phyloP scores from a whole-genome alignment of 1,139 yeast species.

The Pichia sp. region DNA sequence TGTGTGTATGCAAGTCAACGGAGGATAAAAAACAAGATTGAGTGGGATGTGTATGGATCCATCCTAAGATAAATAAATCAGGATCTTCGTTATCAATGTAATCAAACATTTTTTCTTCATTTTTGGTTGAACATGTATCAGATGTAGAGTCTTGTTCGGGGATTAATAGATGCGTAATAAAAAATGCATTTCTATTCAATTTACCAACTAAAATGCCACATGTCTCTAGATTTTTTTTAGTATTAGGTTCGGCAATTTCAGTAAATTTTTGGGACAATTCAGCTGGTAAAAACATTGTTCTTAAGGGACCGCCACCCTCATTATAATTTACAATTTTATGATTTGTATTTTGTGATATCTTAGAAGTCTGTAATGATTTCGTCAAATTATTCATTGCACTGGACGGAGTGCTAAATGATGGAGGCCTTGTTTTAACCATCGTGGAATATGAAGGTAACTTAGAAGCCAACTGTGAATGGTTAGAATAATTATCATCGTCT shows the following conservation, averaged over 20 bases:
- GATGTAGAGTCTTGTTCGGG: constrained; percentile 55
- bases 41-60: constrained; percentile 68
- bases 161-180: constrained; percentile 49
- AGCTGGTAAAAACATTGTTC: constrained; percentile 44
- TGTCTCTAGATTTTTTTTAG: constrained; percentile 46
- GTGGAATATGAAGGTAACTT: constrained; percentile 3
- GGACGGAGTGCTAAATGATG: background rate
- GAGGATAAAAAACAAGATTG: constrained; percentile 58
- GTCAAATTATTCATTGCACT: background rate
- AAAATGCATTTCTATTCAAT: constrained; percentile 49
- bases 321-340: constrained; percentile 39
- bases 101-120: constrained; percentile 50
- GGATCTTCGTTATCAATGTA: constrained; percentile 43
- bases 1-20: constrained; percentile 57
- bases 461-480: background rate
- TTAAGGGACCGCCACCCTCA: constrained; percentile 47
- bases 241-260: constrained; percentile 40
- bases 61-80: constrained; percentile 48
- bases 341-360: constrained; percentile 19
- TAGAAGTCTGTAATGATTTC: background rate
- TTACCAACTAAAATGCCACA: constrained; percentile 59
- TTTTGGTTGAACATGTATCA: constrained; percentile 51
- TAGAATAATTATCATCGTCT: constrained; percentile 10
- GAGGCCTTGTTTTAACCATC: background rate
- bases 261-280: constrained; percentile 38